Conservation (phyloP, 495 filamentous ascomycete genomes). For the Zalerion maritima region DNA sequence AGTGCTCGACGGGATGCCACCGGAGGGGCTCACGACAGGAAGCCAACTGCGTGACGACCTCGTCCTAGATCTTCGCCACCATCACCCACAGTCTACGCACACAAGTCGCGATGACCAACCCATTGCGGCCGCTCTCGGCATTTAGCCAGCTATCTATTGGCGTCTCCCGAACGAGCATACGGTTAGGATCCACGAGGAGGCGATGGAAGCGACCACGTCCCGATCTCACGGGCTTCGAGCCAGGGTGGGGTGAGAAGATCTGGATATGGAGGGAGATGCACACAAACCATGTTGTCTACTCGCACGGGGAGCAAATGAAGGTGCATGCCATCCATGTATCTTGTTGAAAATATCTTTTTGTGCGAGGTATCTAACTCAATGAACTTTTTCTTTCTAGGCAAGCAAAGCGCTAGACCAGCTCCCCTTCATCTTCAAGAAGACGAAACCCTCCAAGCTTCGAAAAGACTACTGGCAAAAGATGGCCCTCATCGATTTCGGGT, state of each 20-base stretch:
- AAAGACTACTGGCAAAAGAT: conserved; percentile 87
- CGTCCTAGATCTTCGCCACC: too few species aligned
- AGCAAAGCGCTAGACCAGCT: conserved; percentile 58
- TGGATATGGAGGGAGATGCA: conserved; percentile 71
- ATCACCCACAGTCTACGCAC: too few species aligned
- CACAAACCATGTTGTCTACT: conserved; percentile 74
- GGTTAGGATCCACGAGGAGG: conserved; percentile 3
- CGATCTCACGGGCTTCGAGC: conserved; percentile 1
- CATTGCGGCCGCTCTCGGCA: too few species aligned
- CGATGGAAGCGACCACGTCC: neutral
- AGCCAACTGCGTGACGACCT: too few species aligned
- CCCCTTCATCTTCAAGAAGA: conserved; percentile 83
- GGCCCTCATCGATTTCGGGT: conserved; percentile 58
- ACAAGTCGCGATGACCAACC: too few species aligned
- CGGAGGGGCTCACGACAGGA: too few species aligned
- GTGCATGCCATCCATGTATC: conserved; percentile 25
- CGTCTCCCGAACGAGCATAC: conserved; percentile 10
- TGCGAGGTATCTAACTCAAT: too few species aligned
- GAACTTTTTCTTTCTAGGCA: conserved; percentile 42
- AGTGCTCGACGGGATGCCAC: too few species aligned
- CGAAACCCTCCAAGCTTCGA: conserved; percentile 58
- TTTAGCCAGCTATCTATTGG: conserved; percentile 12
- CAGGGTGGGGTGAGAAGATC: conserved; percentile 53
- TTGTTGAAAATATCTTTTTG: neutral
- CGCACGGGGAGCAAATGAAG: conserved; percentile 50